Conservation (phyloP, 73 alveolate species). For the Paramecium pentaurelia region DNA sequence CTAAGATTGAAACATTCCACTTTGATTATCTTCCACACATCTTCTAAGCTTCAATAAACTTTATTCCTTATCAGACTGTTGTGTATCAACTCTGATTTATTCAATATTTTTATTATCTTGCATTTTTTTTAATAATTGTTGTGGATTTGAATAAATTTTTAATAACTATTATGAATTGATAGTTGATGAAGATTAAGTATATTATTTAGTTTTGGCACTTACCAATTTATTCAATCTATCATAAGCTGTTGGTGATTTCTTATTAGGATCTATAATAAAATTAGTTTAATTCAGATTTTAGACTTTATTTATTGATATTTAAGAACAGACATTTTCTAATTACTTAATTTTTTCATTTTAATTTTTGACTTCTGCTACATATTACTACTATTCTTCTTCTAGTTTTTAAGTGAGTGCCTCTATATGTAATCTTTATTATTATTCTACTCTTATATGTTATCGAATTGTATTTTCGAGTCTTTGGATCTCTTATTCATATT, state of each 20-base stretch:
- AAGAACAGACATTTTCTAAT: not conserved
- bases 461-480: not conserved
- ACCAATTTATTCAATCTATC: not conserved
- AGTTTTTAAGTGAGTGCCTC: not conserved
- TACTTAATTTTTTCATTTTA: not conserved
- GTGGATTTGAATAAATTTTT: not conserved
- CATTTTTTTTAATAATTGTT: not conserved
- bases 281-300: constrained; percentile 14
- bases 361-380: not conserved
- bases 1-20: not conserved
- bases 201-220: not conserved
- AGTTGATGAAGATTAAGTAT: not conserved
- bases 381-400: not conserved
- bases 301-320: not conserved
- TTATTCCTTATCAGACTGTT: not conserved
- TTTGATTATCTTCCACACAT: not conserved
- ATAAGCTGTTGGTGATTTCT: not conserved
- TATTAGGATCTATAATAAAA: not conserved
- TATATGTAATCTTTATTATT: constrained; percentile 11
- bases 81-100: not conserved
- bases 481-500: not conserved
- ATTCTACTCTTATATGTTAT: constrained; percentile 39
- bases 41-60: not conserved
- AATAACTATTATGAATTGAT: not conserved
- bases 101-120: not conserved